Conservation (phyloP, 2,329 filamentous ascomycete genomes). For the Trichophyton mentagrophytes region DNA sequence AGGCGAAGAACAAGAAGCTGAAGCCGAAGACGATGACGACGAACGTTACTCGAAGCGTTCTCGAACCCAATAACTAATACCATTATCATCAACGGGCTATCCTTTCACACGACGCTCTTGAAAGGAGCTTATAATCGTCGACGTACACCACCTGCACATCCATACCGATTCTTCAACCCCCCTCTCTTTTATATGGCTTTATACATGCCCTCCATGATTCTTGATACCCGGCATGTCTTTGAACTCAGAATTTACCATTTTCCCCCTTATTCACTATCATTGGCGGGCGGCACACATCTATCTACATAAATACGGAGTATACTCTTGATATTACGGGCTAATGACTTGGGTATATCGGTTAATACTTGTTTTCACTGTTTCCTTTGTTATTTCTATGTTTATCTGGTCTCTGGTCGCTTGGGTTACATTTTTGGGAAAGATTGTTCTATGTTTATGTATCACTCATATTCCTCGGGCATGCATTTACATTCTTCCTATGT, state of each 20-base stretch:
- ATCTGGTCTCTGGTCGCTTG: neutral
- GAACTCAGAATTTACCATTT: neutral
- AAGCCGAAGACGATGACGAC: slow-evolving; percentile 6
- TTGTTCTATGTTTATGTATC: neutral
- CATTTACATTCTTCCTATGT: neutral
- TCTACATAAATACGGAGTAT: neutral
- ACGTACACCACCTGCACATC: neutral
- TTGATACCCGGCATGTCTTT: slow-evolving; percentile 1
- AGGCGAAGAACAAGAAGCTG: slow-evolving; percentile 4
- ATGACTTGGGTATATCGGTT: neutral
- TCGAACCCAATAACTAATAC: neutral
- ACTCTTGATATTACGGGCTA: neutral
- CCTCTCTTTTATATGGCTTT: neutral
- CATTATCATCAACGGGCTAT: neutral
- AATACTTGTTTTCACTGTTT: neutral
- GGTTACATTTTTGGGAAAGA: neutral
- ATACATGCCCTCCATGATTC: neutral
- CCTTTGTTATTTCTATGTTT: neutral
- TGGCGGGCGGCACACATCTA: neutral
- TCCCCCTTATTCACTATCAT: neutral
- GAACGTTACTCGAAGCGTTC: slow-evolving; percentile 5
- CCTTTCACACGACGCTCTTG: neutral
- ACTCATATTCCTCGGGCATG: neutral
- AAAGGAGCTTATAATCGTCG: neutral
- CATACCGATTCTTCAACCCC: neutral